Percentiles rank a stretch among this genome's conserved stretches.
Evolutionary conservation across 306 rosid genomes (phyloP).

Genomic region (Quercus dentata): DNA sequence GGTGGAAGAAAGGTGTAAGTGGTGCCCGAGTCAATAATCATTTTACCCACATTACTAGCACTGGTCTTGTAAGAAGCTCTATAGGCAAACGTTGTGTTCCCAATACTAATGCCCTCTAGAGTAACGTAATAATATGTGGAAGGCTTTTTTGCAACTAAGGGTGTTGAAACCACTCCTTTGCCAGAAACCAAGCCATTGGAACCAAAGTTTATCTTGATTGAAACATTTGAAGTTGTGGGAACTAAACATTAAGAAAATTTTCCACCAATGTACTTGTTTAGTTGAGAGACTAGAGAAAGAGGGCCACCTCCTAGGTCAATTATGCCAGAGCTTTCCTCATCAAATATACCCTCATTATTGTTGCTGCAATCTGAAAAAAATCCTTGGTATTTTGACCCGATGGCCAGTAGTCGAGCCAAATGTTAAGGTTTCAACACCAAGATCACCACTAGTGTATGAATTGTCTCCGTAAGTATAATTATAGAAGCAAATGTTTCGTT

Average conservation of each 20-base stretch:
- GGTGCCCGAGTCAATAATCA: constrained; percentile 59
- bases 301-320: constrained; percentile 53
- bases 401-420: constrained; percentile 4
- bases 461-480: constrained; percentile 36
- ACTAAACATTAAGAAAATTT: constrained; percentile 59
- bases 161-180: constrained; percentile 22
- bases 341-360: constrained; percentile 35
- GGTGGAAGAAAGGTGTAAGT: constrained; percentile 31
- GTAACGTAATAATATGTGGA: constrained; percentile 33
- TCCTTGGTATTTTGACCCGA: not conserved
- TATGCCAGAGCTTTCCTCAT: constrained; percentile 32
- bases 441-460: constrained; percentile 37
- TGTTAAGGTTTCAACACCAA: constrained; percentile 39
- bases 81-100: constrained; percentile 21
- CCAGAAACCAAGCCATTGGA: constrained; percentile 19
- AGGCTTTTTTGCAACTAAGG: constrained; percentile 3
- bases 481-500: constrained; percentile 10
- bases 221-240: not conserved
- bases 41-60: constrained; percentile 27
- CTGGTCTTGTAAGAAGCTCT: not conserved
- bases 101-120: constrained; percentile 51
- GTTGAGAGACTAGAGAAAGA: constrained; percentile 57
- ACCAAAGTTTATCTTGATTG: constrained; percentile 52
- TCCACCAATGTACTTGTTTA: constrained; percentile 7
- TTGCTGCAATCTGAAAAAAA: constrained; percentile 49